Evolutionary conservation across 441 rosid species (phyloP).

Genomic region (Dalechampia spathulata): DNA sequence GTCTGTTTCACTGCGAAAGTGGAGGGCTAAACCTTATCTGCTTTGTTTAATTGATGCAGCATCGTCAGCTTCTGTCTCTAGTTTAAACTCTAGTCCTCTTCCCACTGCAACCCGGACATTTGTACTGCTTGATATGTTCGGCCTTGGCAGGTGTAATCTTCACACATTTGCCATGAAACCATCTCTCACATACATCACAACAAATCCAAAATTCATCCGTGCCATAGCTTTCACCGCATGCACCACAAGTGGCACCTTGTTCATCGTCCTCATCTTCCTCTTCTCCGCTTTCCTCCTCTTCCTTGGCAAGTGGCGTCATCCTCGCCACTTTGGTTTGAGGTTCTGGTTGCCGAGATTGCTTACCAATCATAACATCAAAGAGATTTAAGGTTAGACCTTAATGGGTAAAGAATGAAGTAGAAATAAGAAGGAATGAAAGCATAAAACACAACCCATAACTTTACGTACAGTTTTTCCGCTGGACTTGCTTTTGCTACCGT

Average conservation of each 20-base stretch:
- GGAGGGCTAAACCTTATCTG: constrained; percentile 26
- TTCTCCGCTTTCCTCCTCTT: constrained; percentile 80
- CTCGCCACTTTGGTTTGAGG: constrained; percentile 43
- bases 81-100: constrained; percentile 71
- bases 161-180: constrained; percentile 97
- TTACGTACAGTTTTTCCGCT: constrained; percentile 49
- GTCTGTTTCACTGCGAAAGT: constrained; percentile 25
- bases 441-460: neutral
- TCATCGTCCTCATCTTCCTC: constrained; percentile 87
- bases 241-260: constrained; percentile 88
- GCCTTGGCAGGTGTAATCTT: constrained; percentile 98
- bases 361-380: constrained; percentile 14
- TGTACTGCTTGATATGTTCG: constrained; percentile 92
- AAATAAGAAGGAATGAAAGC: neutral
- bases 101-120: constrained; percentile 84
- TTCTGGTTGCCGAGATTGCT: constrained; percentile 52
- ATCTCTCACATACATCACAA: constrained; percentile 83
- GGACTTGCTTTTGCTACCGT: constrained; percentile 63
- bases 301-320: constrained; percentile 50
- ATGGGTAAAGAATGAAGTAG: neutral
- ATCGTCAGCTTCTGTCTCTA: constrained; percentile 28
- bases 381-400: neutral
- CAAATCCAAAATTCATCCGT: constrained; percentile 91
- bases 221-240: constrained; percentile 87
- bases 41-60: constrained; percentile 20